Evolutionary conservation across 2,329 filamentous ascomycete species (phyloP), one percentile per base, ranked within the genome.

Genomic region (Penicillium sp.): DNA sequence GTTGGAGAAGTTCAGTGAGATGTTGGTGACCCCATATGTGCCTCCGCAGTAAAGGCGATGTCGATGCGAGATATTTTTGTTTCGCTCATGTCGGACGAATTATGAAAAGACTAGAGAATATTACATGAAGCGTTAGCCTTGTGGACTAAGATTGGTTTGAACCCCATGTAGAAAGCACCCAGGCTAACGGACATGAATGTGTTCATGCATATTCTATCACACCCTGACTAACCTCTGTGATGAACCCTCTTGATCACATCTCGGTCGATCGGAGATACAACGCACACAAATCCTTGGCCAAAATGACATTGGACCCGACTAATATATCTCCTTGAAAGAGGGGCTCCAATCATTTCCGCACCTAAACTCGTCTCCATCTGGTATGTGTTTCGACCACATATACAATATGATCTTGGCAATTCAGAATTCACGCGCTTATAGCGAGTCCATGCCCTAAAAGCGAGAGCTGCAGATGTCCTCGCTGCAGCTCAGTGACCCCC

Each of bases 1-100:
- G 76, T 79, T 99, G 66, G 92, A 95, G 77, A 90, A 85, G 76
- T 97, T 55, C 66, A 67, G 75, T 68, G 52, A 55, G 52, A 55
- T 55, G 52, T 37, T 55, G 52, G 52, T 50, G 24, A 53, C 31
- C 42, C n/a, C 47, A 32, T 46, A 47, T n/a, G 38, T 48, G 55
- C 26, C 37, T 18, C 26, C 40, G 34, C 43, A 16, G 49, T 44
- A 50, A 44, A 50, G 31, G 38, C 4, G 34, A 24, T 22, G 48
- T 55, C 50, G 50, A 58, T 57, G 58, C 51, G 54, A 52, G 50
- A 53, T 55, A 59, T 60, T 53, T 61, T 40, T 10, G 45, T 51
- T 51, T 43, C 58, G 40, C 50, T 53, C 53, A 61, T 56, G 59
- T 63, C 58, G 61, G 60, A 73, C 59, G 70, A 73, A 66, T 72